Evolutionary conservation across 1,139 yeast species (phyloP).

Genomic region (Taiozyma sp.): DNA sequence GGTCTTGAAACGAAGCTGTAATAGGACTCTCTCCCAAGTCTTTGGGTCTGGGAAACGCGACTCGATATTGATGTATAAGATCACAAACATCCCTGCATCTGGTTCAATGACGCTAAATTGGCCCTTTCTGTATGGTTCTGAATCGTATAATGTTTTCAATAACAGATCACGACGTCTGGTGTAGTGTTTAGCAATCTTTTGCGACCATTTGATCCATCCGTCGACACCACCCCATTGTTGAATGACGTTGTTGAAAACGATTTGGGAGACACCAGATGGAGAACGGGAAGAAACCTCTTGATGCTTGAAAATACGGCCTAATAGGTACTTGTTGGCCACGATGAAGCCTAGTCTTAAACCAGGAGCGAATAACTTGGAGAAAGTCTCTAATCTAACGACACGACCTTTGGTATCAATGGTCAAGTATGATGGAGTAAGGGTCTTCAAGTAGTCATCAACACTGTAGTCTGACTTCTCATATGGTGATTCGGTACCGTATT

Average conservation of each 20-base stretch:
- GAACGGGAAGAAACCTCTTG: constrained; percentile 46
- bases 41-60: constrained; percentile 29
- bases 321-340: constrained; percentile 59
- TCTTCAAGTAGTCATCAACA: constrained; percentile 45
- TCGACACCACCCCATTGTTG: constrained; percentile 45
- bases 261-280: constrained; percentile 51
- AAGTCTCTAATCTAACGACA: constrained; percentile 69
- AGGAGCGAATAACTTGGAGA: constrained; percentile 73
- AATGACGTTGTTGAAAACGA: constrained; percentile 27
- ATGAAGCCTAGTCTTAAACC: constrained; percentile 79
- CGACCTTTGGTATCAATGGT: constrained; percentile 66
- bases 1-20: constrained; percentile 19
- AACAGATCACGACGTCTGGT: constrained; percentile 50
- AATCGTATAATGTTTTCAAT: constrained; percentile 29
- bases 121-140: constrained; percentile 32
- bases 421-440: constrained; percentile 70
- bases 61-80: constrained; percentile 49
- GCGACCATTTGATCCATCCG: constrained; percentile 67
- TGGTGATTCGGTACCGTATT: constrained; percentile 27
- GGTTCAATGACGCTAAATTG: constrained; percentile 53
- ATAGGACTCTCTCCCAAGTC: constrained; percentile 38
- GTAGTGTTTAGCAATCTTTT: constrained; percentile 55
- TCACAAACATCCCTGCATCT: constrained; percentile 77
- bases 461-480: constrained; percentile 43
- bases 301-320: constrained; percentile 35